phyloP scores from a whole-genome alignment of 495 filamentous ascomycete species.

The Aspergillus asperescens region DNA sequence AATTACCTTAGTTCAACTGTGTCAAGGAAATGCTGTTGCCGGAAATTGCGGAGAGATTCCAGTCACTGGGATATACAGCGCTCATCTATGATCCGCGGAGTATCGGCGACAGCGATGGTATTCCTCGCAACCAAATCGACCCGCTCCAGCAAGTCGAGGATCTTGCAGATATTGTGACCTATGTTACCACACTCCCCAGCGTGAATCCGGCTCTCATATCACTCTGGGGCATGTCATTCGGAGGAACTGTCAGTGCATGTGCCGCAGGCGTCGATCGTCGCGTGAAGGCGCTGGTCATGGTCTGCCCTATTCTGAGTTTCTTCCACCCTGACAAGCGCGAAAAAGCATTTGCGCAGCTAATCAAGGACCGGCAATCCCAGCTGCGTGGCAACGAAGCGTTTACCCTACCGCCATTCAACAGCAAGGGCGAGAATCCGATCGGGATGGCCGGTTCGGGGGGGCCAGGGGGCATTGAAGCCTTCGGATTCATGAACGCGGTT shows the following conservation, averaged over 20 bases:
- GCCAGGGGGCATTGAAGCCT: not conserved
- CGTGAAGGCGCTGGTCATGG: too few relatives aligned
- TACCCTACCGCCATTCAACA: conserved; percentile 22
- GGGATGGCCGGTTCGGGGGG: conserved; percentile 14
- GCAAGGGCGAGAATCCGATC: conserved; percentile 35
- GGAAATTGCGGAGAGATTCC: conserved; percentile 33
- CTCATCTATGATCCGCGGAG: conserved; percentile 40
- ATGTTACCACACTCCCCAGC: conserved; percentile 17
- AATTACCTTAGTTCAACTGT: conserved; percentile 44
- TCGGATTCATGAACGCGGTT: not conserved
- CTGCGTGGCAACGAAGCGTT: conserved; percentile 17
- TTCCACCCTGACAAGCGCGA: not conserved
- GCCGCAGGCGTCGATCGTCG: conserved; percentile 15
- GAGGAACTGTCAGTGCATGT: conserved; percentile 17
- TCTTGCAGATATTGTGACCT: too few relatives aligned
- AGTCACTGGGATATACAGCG: conserved; percentile 31
- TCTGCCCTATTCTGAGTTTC: conserved; percentile 23
- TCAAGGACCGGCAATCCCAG: conserved; percentile 16
- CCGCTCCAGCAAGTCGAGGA: conserved; percentile 33
- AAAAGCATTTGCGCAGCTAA: not conserved
- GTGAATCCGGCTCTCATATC: conserved; percentile 27
- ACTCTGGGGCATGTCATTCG: conserved; percentile 42
- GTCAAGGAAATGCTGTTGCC: conserved; percentile 38
- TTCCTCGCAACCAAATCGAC: conserved; percentile 38
- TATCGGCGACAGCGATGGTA: conserved; percentile 36